Evolutionary conservation across 2,329 filamentous ascomycete genomes (phyloP), one percentile per base, ranked within the genome.

Genomic region (Fusarium sambucinum): DNA sequence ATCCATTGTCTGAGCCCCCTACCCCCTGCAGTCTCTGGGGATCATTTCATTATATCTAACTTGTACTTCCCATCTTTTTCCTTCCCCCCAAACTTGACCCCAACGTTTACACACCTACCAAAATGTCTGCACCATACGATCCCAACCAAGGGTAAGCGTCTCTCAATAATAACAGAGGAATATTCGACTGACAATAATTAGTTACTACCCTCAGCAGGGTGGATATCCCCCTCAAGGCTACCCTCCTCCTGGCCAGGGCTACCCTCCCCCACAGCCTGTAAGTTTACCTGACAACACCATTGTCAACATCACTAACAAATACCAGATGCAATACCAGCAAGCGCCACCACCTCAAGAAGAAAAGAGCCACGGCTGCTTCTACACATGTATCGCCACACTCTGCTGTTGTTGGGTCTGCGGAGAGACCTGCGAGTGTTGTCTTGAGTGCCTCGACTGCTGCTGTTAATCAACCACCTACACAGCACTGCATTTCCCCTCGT

Each of bases 381-480:
- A 80, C 71, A 73, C 71, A 55, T 82, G 80, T 67, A 59, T 82
- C 27, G 80, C 80, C 50, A 77, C 80, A 23, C 67, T 82, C 60
- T 82, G 80, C 75, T 82, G 80, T 73, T 82, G 80, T 63, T 82
- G 79, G 79, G 73, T 82, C 48, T 82, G 80, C 63, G 80, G 80
- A 5, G 80, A 82, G 68, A 78, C 80, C 5, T 82, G 80, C 73
- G 79, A 81, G 61, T 82, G 80, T 72, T 82, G 80, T 65, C 69
- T 81, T 30, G 80, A 82, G 46, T 81, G 79, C 65, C 59, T 80
- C 27, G 77, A 78, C 58, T 80, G 78, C 72, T 81, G 80, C 73
- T 80, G 71, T 73, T 78, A 76, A 75, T 63, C 44, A 19, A 14
- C 32, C 29, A 16, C 9, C n/a, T 51, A 41, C 46, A 38, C 41